Evolutionary conservation across 805 yeast genomes (phyloP), one percentile per base, ranked within the genome.

Genomic region (Myxozyma geophila): DNA sequence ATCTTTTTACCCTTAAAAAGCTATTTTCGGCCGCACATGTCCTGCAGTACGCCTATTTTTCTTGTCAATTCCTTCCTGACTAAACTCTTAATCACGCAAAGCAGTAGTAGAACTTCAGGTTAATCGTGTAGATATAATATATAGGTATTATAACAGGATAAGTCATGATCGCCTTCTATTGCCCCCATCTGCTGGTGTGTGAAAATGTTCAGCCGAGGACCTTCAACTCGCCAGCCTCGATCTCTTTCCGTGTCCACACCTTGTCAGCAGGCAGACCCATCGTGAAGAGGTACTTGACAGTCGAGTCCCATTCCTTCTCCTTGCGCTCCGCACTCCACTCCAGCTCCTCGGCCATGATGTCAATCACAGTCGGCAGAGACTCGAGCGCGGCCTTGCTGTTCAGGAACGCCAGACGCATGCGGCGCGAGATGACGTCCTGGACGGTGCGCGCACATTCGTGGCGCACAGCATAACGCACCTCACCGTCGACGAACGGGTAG

Each of bases 391-490:
- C 91, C 75, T 85, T 85, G 48, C 95, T 90, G 78, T 92, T 92
- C 74, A 92, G 81, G 80, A 92, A 93, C 2, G 97, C 96, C 75
- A 90, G 85, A 78, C 98, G 86, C 59, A 93, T 87, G 82, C 98
- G 88, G 82, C 98, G 88, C 61, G 96, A 90, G 69, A 92, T 81
- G 81, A 92, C 91, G 77, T 92, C 98, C 62, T 87, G 79, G 53
- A 97, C 96, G 12, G 92, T 89, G 79, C 96, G 84, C 49, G 90
- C 85, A 76, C 91, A 90, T 80, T 92, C 98, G 77, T 90, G 84
- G 66, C 84, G 79, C 70, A 91, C 81, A 12, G 91, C 87, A 78
- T 92, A 93, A 73, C 86, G 82, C 76, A 93, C 82, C 80, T 92
- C 98, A 59, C 95, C 98, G 60, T 79, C 81, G 72, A 92, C 84